phyloP scores from a whole-genome alignment of 495 filamentous ascomycete genomes.

The Daldinia bambusicola region DNA sequence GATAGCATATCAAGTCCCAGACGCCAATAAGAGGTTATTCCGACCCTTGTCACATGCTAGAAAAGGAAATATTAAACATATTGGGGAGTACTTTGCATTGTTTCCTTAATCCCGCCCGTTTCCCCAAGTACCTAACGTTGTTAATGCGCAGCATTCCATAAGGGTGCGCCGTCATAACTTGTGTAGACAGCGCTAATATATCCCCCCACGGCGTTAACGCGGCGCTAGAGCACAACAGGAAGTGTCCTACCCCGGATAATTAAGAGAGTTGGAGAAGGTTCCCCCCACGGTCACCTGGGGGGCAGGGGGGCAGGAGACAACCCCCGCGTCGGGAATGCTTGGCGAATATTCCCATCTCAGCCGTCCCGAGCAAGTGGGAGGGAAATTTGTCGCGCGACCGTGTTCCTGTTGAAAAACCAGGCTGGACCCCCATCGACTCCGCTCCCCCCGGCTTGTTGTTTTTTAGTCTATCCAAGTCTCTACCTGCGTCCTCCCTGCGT shows the following conservation, averaged over 20 bases:
- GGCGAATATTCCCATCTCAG: conserved; percentile 40
- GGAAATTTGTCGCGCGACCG: conserved; percentile 80
- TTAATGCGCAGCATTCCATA: no score
- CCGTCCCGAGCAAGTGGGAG: conserved; percentile 72
- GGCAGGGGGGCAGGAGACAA: conserved; percentile 16
- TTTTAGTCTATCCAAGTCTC: conserved; percentile 29
- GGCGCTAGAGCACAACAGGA: conserved; percentile 1
- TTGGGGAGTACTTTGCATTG: no score
- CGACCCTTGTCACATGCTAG: no score
- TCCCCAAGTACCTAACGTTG: no score
- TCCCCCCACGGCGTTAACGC: not conserved
- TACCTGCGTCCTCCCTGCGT: conserved; percentile 4
- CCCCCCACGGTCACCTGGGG: conserved; percentile 30
- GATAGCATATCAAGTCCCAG: no score
- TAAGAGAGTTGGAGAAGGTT: conserved; percentile 1
- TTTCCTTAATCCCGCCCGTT: no score
- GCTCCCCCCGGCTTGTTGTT: conserved; percentile 19
- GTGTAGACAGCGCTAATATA: not conserved
- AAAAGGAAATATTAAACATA: no score
- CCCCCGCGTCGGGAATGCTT: conserved; percentile 38
- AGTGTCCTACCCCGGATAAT: conserved; percentile 41
- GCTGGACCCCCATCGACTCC: conserved; percentile 47
- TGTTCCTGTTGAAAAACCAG: conserved; percentile 56
- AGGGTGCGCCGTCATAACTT: no score
- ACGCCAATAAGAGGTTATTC: no score